Evolutionary conservation across 2,329 filamentous ascomycete species (phyloP), one percentile per base, ranked within the genome.

Genomic region (Fusarium algeriense): DNA sequence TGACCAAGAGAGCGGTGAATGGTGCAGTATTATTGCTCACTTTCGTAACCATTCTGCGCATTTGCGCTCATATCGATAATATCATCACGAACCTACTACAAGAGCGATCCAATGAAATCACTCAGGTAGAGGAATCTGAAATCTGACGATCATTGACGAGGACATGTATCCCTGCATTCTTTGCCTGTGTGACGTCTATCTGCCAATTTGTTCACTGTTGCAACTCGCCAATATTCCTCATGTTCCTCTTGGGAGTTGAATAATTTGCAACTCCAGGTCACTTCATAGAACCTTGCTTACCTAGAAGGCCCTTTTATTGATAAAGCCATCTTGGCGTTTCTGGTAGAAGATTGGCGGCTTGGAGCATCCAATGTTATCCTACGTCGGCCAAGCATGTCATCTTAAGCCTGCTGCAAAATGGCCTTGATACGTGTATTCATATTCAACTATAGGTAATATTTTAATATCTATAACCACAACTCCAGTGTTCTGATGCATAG

Each of bases 1-100:
- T 37, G 12, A 54, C n/a, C 5, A 32, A 34, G 49, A 34, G 46
- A 64, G 68, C 63, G 68, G 68, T 69, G 67, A 69, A 70, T 54
- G 37, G 48, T n/a, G 35, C 44, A n/a, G 45, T 46, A 49, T 54
- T 26, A 44, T 64, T 53, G 23, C 55, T 54, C 63, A 45, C 45
- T 43, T 43, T 56, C 56, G 38, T 68, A 28, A 38, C 48, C 10
- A 52, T 63, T 57, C 26, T 62, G 45, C 58, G 48, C 49, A 41
- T 56, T 63, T 68, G 57, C 64, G 57, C 34, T 46, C 32, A 32
- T 34, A 56, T 56, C 20, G 30, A 48, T n/a, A n/a, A 32, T n/a
- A 15, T 48, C 20, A 26, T 35, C 34, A 37, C 40, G n/a, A 43
- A 13, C 19, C 20, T 13, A 8, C n/a, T 10, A 8, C 23, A 8